Percentiles rank a stretch among this genome's conserved stretches.
These are phyloP conservation scores for Magnaporthiopsis rhizophila DNA, from an alignment of 2,329 filamentous ascomycete genomes.

Conservation along the genomic window DNA sequence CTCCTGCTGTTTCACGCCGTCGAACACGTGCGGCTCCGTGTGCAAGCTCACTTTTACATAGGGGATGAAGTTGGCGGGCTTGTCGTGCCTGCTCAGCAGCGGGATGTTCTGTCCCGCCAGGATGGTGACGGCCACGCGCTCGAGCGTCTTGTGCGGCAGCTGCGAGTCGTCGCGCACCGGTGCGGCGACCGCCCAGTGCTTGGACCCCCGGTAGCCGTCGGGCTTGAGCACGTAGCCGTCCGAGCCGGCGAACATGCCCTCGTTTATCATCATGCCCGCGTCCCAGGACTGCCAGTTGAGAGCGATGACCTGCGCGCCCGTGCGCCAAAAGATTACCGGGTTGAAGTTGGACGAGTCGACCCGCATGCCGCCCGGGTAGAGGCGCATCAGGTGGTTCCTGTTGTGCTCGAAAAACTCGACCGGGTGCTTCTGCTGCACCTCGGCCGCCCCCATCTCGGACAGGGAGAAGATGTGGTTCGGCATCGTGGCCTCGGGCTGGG, in stretches of 20 bases:
- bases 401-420: conserved; percentile 70
- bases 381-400: conserved; percentile 74
- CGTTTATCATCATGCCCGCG: conserved; percentile 92
- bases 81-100: conserved; percentile 46
- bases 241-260: conserved; percentile 80
- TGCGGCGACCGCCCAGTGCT: conserved; percentile 17
- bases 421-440: conserved; percentile 42
- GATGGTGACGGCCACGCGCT: conserved; percentile 60
- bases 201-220: conserved; percentile 38
- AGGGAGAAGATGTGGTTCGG: conserved; percentile 63
- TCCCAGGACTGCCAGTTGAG: conserved; percentile 92
- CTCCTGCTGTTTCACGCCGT: conserved; percentile 31
- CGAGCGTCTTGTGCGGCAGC: conserved; percentile 50
- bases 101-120: conserved; percentile 71
- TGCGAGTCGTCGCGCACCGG: conserved; percentile 16
- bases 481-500: conserved; percentile 61
- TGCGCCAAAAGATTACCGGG: conserved; percentile 76
- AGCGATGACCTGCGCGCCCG: conserved; percentile 83
- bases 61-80: conserved; percentile 55
- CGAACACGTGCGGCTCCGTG: conserved; percentile 48
- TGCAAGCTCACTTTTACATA: conserved; percentile 83
- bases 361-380: conserved; percentile 76
- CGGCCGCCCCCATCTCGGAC: conserved; percentile 56
- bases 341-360: conserved; percentile 83
- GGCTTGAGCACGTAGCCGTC: conserved; percentile 86